Base-by-base conservation (phyloP, 2,329 filamentous ascomycete genomes). In the Aspergillus sojae region DNA sequence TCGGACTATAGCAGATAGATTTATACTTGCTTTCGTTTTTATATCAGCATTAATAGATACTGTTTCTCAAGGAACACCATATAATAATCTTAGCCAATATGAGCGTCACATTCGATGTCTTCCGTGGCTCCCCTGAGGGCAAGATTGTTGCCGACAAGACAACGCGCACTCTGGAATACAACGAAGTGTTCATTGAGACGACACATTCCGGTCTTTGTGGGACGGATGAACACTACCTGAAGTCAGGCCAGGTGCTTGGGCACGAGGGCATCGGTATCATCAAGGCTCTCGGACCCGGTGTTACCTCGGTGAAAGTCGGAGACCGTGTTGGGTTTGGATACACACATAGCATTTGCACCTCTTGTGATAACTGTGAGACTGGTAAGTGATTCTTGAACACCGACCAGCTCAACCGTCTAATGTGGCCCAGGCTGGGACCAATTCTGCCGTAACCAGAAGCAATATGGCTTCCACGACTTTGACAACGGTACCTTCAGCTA, bases 191-290 rank as follows among this genome's bases (percentile, higher is more conserved):
- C 23, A 58, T 71, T 21, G 60, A 66, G 46, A 67, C 66, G 36
- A 71, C 69, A 1, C 67, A 70, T 46, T 64, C 67, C 4, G 68
- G 71, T 30, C 61, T 72, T 45, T 72, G 70, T 55, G 69, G 70
- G 14, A 71, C 68, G 1, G 71, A 72, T 34, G 61, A 65, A 53
- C 68, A 68, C 59, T 72, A 63, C 53, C 56, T 58, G 43, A 58
- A 64, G 30, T 48, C 59, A 3, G 60, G 69, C 43, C 68, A 71
- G 52, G 72, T 64, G 1, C 78, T 86, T 43, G 84, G 84, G 45
- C 84, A 86, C 72, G 84, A 86, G 70, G 84, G 84, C 60, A 79
- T 81, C 50, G 85, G 84, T 56, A 70, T 83, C 9, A 79, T 86
- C 55, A 78, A 83, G 60, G 74, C 76, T 26, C 65, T 80, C 30